phyloP scores from a whole-genome alignment of 352 stramenopile species.

The Phytophthora melonis region DNA sequence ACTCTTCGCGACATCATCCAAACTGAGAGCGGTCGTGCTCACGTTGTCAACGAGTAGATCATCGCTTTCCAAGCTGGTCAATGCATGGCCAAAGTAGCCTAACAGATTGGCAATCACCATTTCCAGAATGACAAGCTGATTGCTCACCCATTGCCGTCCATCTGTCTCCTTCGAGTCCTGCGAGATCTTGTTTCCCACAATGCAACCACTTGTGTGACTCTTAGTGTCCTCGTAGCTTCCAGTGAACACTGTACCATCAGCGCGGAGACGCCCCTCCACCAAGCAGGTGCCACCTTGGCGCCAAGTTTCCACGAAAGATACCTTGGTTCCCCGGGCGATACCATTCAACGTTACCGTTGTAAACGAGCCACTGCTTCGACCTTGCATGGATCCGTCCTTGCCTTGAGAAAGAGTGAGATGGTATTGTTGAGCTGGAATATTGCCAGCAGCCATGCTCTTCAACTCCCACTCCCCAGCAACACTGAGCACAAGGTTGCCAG shows the following conservation, averaged over 20 bases:
- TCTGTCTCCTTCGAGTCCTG: slow-evolving; percentile 22
- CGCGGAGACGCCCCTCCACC: slow-evolving; percentile 78
- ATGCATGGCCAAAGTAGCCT: slow-evolving; percentile 70
- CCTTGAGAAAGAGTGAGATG: slow-evolving; percentile 80
- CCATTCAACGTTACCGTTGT: slow-evolving; percentile 85
- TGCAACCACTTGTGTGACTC: slow-evolving; percentile 86
- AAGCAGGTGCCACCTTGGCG: slow-evolving; percentile 89
- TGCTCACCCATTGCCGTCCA: slow-evolving; percentile 47
- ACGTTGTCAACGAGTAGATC: slow-evolving; percentile 69
- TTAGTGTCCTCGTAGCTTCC: slow-evolving; percentile 90
- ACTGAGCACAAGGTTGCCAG: slow-evolving; percentile 59
- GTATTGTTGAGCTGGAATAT: slow-evolving; percentile 90
- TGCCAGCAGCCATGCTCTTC: slow-evolving; percentile 88
- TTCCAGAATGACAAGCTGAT: slow-evolving; percentile 77
- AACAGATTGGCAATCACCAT: slow-evolving; percentile 82
- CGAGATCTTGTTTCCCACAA: slow-evolving; percentile 77
- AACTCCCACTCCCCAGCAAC: slow-evolving; percentile 89
- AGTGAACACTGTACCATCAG: slow-evolving; percentile 76
- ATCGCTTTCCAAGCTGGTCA: slow-evolving; percentile 67
- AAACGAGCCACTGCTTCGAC: slow-evolving; percentile 83
- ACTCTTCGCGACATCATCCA: slow-evolving; percentile 50
- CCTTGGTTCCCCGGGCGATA: slow-evolving; percentile 77
- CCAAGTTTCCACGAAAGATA: slow-evolving; percentile 90
- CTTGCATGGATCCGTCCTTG: slow-evolving; percentile 66
- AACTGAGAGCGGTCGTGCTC: slow-evolving; percentile 14